phyloP scores from a whole-genome alignment of 345 rosid genomes.

The Euphorbia tirucalli region DNA sequence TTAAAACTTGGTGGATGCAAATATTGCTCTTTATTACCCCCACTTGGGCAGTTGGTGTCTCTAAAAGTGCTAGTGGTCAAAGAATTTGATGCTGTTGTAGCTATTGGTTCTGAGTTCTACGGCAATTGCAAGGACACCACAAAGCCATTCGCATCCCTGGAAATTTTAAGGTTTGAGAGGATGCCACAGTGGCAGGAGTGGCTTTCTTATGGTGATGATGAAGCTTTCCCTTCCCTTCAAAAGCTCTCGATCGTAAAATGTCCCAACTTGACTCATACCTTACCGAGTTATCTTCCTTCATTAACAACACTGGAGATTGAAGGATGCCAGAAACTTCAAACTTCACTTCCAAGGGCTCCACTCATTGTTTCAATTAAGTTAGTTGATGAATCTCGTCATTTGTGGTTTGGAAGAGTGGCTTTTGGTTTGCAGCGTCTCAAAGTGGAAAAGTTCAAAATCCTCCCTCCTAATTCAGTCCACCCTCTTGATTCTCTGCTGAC shows the following conservation, averaged over 20 bases:
- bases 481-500: neutral
- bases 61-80: neutral
- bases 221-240: neutral
- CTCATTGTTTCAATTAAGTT: neutral
- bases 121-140: neutral
- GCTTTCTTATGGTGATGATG: neutral
- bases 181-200: conserved; percentile 9
- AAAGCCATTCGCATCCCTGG: conserved; percentile 11
- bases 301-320: conserved; percentile 10
- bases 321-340: conserved; percentile 8
- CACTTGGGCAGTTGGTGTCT: conserved; percentile 7
- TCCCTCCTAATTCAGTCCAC: neutral
- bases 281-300: conserved; percentile 8
- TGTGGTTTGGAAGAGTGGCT: neutral
- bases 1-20: neutral
- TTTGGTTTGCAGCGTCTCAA: conserved; percentile 5
- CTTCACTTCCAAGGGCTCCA: conserved; percentile 9
- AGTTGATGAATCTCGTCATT: neutral
- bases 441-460: neutral
- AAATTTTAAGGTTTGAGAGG: conserved; percentile 4
- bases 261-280: neutral
- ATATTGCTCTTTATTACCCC: neutral
- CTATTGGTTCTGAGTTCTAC: conserved; percentile 1
- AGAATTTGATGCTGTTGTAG: neutral
- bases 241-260: neutral